Conservation (phyloP, 768 basidiomycete species). For the Melanogaster broomeanus region DNA sequence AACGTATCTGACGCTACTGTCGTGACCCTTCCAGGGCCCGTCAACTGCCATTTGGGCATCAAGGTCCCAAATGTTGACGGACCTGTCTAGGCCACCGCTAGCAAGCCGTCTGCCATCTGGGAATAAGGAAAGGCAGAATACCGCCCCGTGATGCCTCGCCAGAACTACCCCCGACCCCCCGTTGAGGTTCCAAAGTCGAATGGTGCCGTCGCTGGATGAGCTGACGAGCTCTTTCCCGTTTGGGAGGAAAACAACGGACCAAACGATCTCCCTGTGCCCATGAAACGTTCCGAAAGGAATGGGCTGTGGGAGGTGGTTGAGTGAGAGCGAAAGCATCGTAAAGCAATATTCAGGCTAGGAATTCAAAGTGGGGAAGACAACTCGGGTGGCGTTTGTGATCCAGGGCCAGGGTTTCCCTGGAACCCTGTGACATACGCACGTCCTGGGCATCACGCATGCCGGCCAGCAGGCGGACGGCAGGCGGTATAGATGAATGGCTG, state of each 20-base stretch:
- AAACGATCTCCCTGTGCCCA: slow-evolving; percentile 30
- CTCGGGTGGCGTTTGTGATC: slow-evolving; percentile 23
- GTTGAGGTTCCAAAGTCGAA: slow-evolving; percentile 32
- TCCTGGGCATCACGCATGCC: slow-evolving; percentile 31
- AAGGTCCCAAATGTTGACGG: slow-evolving; percentile 32
- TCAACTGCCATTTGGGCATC: slow-evolving; percentile 16
- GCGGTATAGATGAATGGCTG: slow-evolving; percentile 33
- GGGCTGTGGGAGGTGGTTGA: slow-evolving; percentile 28
- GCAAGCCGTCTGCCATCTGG: slow-evolving; percentile 27
- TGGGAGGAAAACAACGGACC: slow-evolving; percentile 31
- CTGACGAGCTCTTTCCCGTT: slow-evolving; percentile 24
- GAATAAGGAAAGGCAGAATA: slow-evolving; percentile 28
- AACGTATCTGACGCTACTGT: slow-evolving; percentile 28
- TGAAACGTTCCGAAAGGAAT: slow-evolving; percentile 20
- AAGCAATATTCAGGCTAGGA: slow-evolving; percentile 24
- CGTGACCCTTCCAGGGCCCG: slow-evolving; percentile 25
- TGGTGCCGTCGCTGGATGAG: slow-evolving; percentile 31
- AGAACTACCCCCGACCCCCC: slow-evolving; percentile 24
- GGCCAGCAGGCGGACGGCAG: slow-evolving; percentile 34
- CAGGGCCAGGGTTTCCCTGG: slow-evolving; percentile 28
- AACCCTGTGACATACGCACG: slow-evolving; percentile 33
- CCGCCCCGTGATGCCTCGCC: slow-evolving; percentile 18
- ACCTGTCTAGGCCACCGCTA: slow-evolving; percentile 32
- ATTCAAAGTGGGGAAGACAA: slow-evolving; percentile 19
- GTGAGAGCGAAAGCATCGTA: slow-evolving; percentile 33